A percentile compares a stretch with the other conserved stretches of the same genome.
Conservation (phyloP, 2,329 filamentous ascomycete genomes). For the Paraconiothyrium brasiliense region DNA sequence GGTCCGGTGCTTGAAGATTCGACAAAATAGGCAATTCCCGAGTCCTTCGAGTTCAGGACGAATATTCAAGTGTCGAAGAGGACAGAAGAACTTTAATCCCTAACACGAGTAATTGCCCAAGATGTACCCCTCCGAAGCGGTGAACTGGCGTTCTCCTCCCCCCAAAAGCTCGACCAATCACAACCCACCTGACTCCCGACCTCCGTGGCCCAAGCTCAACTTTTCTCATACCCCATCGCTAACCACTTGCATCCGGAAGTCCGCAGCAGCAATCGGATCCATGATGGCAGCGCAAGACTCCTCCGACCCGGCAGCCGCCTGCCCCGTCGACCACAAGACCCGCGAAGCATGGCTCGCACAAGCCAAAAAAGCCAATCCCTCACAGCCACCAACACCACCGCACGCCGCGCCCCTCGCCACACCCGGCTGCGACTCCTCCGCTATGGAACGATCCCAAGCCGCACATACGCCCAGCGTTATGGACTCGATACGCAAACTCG, state of each 20-base stretch:
- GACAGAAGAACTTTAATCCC: not conserved
- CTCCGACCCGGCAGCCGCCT: constrained; percentile 56
- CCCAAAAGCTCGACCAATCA: constrained; percentile 10
- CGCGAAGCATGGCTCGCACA: constrained; percentile 86
- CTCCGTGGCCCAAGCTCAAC: constrained; percentile 29
- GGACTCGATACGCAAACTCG: constrained; percentile 44
- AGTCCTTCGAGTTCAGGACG: not conserved
- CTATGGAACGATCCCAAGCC: constrained; percentile 40
- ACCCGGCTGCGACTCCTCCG: constrained; percentile 51
- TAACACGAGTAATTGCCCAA: constrained; percentile 1
- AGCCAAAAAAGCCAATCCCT: constrained; percentile 59
- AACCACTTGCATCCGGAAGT: constrained; percentile 13
- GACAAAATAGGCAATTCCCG: not conserved
- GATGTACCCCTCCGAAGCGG: constrained; percentile 29
- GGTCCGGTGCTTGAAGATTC: constrained; percentile 1
- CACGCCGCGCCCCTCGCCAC: constrained; percentile 34
- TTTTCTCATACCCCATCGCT: constrained; percentile 30
- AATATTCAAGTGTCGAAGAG: not conserved
- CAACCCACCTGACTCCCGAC: constrained; percentile 14
- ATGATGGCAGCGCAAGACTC: constrained; percentile 41
- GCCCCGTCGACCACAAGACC: constrained; percentile 90
- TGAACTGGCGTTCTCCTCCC: constrained; percentile 18
- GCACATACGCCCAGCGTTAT: constrained; percentile 25
- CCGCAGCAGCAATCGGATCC: constrained; percentile 8
- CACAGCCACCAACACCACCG: constrained; percentile 32